phyloP scores from a whole-genome alignment of 495 filamentous ascomycete genomes.

The Penicillium herquei region DNA sequence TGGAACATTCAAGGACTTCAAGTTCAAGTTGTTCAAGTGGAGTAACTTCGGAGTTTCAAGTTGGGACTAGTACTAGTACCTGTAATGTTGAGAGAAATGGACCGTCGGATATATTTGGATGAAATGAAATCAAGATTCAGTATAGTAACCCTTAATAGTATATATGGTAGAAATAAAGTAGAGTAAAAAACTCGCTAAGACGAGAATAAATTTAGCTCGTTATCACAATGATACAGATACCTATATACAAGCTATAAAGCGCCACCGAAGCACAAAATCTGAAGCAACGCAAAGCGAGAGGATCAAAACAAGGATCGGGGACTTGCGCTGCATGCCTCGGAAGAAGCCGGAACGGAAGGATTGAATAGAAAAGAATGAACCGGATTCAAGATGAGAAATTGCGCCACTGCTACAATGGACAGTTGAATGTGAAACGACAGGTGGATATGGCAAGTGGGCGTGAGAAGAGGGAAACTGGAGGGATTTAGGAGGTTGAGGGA shows the following conservation, averaged over 20 bases:
- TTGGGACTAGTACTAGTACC: too few species aligned
- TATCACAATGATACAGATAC: conserved; percentile 13
- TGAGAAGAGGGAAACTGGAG: not conserved
- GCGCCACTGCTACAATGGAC: conserved; percentile 1
- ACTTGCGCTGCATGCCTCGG: conserved; percentile 1
- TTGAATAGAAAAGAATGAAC: conserved; percentile 6
- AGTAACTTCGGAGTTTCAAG: too few species aligned
- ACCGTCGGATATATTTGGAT: too few species aligned
- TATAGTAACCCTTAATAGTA: too few species aligned
- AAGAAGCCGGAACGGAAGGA: conserved; percentile 7
- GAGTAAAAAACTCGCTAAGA: not conserved
- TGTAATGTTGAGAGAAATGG: too few species aligned
- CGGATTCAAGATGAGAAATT: not conserved
- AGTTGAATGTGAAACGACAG: conserved; percentile 6
- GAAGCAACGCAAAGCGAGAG: not conserved
- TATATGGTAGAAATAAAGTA: too few species aligned
- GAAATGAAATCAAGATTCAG: too few species aligned
- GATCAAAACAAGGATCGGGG: not conserved
- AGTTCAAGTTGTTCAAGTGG: too few species aligned
- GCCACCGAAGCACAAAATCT: conserved; percentile 3
- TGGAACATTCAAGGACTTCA: too few species aligned
- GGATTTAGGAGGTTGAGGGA: not conserved
- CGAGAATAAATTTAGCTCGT: conserved; percentile 8
- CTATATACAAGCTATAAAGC: conserved; percentile 13
- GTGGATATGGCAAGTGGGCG: conserved; percentile 1